Conservation (phyloP, 495 filamentous ascomycete genomes). For the Penicillium crystallinum region DNA sequence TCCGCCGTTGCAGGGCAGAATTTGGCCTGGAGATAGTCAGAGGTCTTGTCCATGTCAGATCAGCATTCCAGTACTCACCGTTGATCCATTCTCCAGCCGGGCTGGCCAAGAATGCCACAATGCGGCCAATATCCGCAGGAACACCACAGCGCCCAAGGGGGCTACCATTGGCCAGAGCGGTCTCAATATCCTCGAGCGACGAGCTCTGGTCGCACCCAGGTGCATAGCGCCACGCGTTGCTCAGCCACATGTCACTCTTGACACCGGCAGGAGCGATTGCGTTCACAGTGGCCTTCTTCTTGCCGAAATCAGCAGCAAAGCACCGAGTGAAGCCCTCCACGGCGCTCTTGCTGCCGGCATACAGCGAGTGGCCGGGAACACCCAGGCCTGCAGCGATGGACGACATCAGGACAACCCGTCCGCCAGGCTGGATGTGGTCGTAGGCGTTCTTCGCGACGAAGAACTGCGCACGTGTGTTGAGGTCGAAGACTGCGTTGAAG, state of each 20-base stretch:
- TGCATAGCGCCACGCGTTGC: slow-evolving; percentile 62
- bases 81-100: slow-evolving; percentile 59
- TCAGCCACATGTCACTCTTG: slow-evolving; percentile 73
- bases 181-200: slow-evolving; percentile 38
- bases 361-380: slow-evolving; percentile 67
- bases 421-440: slow-evolving; percentile 60
- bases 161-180: slow-evolving; percentile 33
- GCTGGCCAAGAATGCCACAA: slow-evolving; percentile 51
- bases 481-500: slow-evolving; percentile 69
- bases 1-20: slow-evolving; percentile 31
- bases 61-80: slow-evolving; percentile 36
- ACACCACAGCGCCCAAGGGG: slow-evolving; percentile 51
- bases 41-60: neutral
- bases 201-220: slow-evolving; percentile 42
- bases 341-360: slow-evolving; percentile 72
- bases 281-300: slow-evolving; percentile 70
- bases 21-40: slow-evolving; percentile 24
- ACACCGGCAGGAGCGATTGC: slow-evolving; percentile 71
- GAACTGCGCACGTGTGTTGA: slow-evolving; percentile 77
- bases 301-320: slow-evolving; percentile 69
- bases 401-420: slow-evolving; percentile 57
- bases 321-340: slow-evolving; percentile 73
- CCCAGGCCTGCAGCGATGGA: slow-evolving; percentile 53
- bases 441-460: slow-evolving; percentile 76
- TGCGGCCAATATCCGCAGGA: slow-evolving; percentile 54